Base-by-base conservation (phyloP, 495 filamentous ascomycete species). In the Thermochaetoides thermophila region DNA sequence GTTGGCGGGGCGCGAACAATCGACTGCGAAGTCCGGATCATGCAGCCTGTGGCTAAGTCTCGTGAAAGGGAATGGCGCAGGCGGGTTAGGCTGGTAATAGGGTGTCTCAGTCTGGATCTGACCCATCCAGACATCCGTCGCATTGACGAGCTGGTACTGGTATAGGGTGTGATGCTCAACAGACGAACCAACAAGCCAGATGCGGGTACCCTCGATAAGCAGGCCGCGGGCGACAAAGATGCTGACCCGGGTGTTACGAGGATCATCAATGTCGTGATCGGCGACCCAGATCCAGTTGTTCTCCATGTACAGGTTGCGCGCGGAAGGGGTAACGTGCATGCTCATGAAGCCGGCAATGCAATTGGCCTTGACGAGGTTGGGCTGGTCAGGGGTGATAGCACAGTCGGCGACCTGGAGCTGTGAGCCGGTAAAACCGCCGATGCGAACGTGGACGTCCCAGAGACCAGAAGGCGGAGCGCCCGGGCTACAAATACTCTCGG, bases 271-370 rank as follows among this genome's bases (percentile, higher is more conserved):
- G 49, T 95, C 86, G 57, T 95, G 86, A 49, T 94, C 87, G 1
- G 86, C 74, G 18, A 84, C 81, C 86, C 87, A 96, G 46, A 81
- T 73, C 87, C 87, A 96, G 39, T 69, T 74, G 56, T 96, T 94
- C 57, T 93, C 85, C 29, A 92, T 55, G 52, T 92, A 89, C 7
- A 71, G 40, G 11, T 75, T 69, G 15, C 69, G 70, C 0, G 70
- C 80, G n/a, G 67, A 61, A 29, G 68, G 51, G 2, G 84, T 84
- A 27, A 93, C 58, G 47, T 91, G 83, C 22, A 96, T 60, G 33
- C 84, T 69, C 58, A 86, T 66, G 62, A 84, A 86, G 2, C 79
- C 72, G 6, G 73, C 79, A 47, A 68, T 70, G 49, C 80, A 85
- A 1, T 43, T 48, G n/a, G 55, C 57, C 39, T 56, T 49, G 37